Evolutionary conservation across 2,329 filamentous ascomycete species (phyloP).

Genomic region (Taxawa tesnikishii): DNA sequence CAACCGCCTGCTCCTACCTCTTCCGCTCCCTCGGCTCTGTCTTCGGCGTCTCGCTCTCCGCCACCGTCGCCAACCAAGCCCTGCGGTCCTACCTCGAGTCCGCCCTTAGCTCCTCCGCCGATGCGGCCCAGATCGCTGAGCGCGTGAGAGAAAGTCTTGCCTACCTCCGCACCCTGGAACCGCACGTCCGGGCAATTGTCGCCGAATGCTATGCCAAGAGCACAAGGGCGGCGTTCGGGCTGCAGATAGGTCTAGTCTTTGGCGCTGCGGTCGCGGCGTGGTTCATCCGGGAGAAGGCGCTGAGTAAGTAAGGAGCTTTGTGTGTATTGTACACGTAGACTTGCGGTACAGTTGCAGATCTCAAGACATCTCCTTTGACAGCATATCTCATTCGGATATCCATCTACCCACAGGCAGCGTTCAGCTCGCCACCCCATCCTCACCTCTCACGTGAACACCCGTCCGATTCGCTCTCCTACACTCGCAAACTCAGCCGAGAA

Average conservation of each 20-base stretch:
- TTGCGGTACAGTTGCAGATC: too few relatives aligned
- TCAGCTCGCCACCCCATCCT: not conserved
- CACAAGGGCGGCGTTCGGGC: constrained; percentile 37
- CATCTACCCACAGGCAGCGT: not conserved
- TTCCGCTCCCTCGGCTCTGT: constrained; percentile 62
- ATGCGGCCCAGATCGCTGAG: constrained; percentile 54
- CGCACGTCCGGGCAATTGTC: constrained; percentile 46
- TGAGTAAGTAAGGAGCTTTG: constrained; percentile 7
- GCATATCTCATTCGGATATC: too few relatives aligned
- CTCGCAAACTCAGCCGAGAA: constrained; percentile 5
- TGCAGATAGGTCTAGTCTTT: constrained; percentile 37
- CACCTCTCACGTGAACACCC: constrained; percentile 11
- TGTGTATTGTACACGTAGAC: not conserved
- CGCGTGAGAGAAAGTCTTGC: constrained; percentile 58
- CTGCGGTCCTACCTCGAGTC: constrained; percentile 45
- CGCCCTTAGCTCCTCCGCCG: constrained; percentile 42
- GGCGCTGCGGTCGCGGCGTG: constrained; percentile 34
- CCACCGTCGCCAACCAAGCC: constrained; percentile 59
- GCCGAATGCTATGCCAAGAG: constrained; percentile 53
- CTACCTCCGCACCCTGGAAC: constrained; percentile 54
- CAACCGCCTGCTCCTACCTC: constrained; percentile 68
- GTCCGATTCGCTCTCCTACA: constrained; percentile 9
- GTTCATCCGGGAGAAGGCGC: constrained; percentile 30
- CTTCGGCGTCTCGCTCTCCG: constrained; percentile 55
- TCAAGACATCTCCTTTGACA: too few relatives aligned